Base-by-base conservation (phyloP, 768 basidiomycete genomes). In the Tulasnella sp. region DNA sequence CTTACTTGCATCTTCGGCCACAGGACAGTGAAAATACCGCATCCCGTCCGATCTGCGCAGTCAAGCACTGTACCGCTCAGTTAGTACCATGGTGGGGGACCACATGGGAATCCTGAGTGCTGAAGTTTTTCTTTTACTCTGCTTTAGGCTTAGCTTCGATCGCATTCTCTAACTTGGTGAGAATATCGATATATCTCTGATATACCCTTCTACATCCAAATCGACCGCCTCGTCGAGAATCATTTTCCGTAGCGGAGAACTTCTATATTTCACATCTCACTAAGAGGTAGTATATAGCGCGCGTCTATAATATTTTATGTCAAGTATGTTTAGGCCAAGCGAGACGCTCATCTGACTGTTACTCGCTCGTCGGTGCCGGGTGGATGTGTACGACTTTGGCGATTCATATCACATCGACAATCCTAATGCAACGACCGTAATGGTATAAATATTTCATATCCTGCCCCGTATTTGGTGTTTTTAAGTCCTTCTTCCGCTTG, bases 61-160 rank as follows among this genome's bases (percentile, higher is more conserved):
- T 67, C 66, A 67, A 67, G 66, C 66, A 39, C 66, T 67, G 66
- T 67, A 67, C 66, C 66, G 37, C 66, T 67, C 66, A 67, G 66
- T 67, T 39, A 67, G 66, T 67, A 67, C 66, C 66, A 64, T 64
- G 37, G 63, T 64, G 63, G 63, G 63, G 63, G 63, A 64, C 63
- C 63, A 67, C 41, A 67, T 67, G 66, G 66, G 66, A 67, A 67
- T 41, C 66, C 66, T 67, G 66, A 37, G 66, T 67, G 66, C 66
- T 39, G 66, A 39, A 67, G 66, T 67, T 67, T 67, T 67, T 40
- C 3, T 2, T n/a, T n/a, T 35, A 22, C 26, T 37, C 42, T 12
- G n/a, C 42, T 44, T 44, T 12, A 16, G 42, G 5, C 42, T 16
- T 16, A 17, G 44, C 12, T 47, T 47, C 17, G 17, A 8, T n/a